Evolutionary conservation across 345 rosid genomes (phyloP), one percentile per base, ranked within the genome.

Genomic region (Pugionium cornutum): DNA sequence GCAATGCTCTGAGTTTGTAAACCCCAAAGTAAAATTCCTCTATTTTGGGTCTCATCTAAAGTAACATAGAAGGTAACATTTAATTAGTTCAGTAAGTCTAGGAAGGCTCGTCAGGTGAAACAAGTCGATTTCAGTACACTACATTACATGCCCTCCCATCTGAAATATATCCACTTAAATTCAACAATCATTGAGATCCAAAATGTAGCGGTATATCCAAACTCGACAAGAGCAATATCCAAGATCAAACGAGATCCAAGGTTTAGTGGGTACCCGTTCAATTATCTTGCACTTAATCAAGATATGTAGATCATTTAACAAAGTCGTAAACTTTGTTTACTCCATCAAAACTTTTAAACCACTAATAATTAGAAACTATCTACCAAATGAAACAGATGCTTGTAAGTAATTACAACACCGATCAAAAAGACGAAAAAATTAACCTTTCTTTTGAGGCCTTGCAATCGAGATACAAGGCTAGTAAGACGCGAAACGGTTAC

Each of bases 361-460:
- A 40, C 33, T 36, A 4, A 6, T 43, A 1, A 44, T 7, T 43
- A 37, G 27, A 34, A 6, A 62, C 34, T 36, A 47, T 5, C 54
- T 31, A 11, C 29, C 30, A 53, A 42, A 31, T 5, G 52, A n/a
- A 66, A 53, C 29, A 53, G 30, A 67, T 46, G 3, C 37, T 0
- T 51, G 3, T 30, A 52, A 7, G 50, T 26, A 50, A 62, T 62
- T 47, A 43, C 0, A 1, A 9, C 18, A 33, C 11, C 37, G 70
- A 55, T 45, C 55, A 67, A 0, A n/a, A 3, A 56, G 30, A 25
- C 26, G 1, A 32, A 52, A 2, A 67, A 42, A 53, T 4, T 8
- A 67, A 88, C 99, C 95, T 91, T 94, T 66, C 96, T 72, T 79
- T 94, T 94, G 57, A 94, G 91, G 28, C 99, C 99, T 68, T 90